Evolutionary conservation across 805 yeast genomes (phyloP).

Genomic region (Blastobotrys muscicola): DNA sequence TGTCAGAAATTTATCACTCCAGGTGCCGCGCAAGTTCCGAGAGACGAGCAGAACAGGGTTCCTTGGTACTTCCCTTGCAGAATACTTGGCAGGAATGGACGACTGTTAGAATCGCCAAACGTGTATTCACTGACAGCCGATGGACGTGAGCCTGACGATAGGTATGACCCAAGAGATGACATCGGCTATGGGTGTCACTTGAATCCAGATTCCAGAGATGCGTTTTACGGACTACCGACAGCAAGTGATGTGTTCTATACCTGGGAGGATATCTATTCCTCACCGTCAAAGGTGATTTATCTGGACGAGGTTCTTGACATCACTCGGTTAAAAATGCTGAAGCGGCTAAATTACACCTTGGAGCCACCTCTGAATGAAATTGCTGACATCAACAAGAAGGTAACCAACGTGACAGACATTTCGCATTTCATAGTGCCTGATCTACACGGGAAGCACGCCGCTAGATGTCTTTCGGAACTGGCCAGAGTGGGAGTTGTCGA

Average conservation of each 20-base stretch:
- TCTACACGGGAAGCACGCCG: slow-evolving; percentile 41
- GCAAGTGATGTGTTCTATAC: slow-evolving; percentile 67
- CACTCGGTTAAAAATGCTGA: slow-evolving; percentile 60
- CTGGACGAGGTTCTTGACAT: slow-evolving; percentile 74
- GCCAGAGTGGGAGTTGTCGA: slow-evolving; percentile 60
- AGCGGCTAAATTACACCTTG: slow-evolving; percentile 46
- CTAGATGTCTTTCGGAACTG: slow-evolving; percentile 67
- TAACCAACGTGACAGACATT: slow-evolving; percentile 13
- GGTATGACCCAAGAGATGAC: slow-evolving; percentile 18
- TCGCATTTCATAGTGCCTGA: slow-evolving; percentile 17
- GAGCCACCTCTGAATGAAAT: slow-evolving; percentile 56
- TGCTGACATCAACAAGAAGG: slow-evolving; percentile 32
- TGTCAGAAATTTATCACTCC: slow-evolving; percentile 75
- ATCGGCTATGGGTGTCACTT: slow-evolving; percentile 79
- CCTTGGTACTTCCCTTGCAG: slow-evolving; percentile 92
- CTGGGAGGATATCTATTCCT: slow-evolving; percentile 75
- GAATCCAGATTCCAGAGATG: slow-evolving; percentile 45
- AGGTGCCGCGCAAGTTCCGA: slow-evolving; percentile 40
- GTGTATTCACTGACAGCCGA: not conserved
- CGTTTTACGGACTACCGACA: slow-evolving; percentile 44
- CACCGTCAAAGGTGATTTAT: slow-evolving; percentile 75
- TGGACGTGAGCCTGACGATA: not conserved
- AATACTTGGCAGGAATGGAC: slow-evolving; percentile 38
- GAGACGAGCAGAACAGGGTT: slow-evolving; percentile 36
- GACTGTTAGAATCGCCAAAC: slow-evolving; percentile 1